Evolutionary conservation across 148 eudicot species (phyloP).

Genomic region (Polygonum maritimum): DNA sequence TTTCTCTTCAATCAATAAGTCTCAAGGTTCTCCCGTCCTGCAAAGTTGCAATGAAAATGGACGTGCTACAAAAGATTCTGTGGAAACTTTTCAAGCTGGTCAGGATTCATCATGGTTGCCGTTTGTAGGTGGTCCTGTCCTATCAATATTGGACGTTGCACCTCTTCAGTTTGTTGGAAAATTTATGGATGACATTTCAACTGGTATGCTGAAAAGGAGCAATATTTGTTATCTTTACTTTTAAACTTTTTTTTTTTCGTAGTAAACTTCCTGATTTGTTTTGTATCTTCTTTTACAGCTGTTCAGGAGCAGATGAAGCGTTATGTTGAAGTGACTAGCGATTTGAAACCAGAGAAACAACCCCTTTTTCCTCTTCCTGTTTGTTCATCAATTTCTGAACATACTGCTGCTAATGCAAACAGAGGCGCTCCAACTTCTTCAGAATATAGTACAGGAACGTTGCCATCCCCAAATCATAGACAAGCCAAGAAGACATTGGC

Average conservation of each 20-base stretch:
- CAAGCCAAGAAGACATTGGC: slow-evolving; percentile 73
- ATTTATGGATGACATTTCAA: slow-evolving; percentile 68
- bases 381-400: slow-evolving; percentile 28
- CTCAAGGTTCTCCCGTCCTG: slow-evolving; percentile 16
- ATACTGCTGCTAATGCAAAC: slow-evolving; percentile 25
- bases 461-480: slow-evolving; percentile 26
- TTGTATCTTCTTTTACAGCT: slow-evolving; percentile 36
- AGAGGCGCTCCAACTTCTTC: slow-evolving; percentile 21
- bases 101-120: slow-evolving; percentile 48
- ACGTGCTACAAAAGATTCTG: slow-evolving; percentile 12
- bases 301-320: slow-evolving; percentile 45
- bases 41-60: slow-evolving; percentile 20
- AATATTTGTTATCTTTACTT: neutral
- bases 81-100: slow-evolving; percentile 18
- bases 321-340: slow-evolving; percentile 37
- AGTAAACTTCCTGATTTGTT: slow-evolving; percentile 14
- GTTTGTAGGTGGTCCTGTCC: slow-evolving; percentile 41
- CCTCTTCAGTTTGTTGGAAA: slow-evolving; percentile 63
- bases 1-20: slow-evolving; percentile 17
- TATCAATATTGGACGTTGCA: slow-evolving; percentile 79
- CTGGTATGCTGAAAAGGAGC: slow-evolving; percentile 41
- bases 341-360: slow-evolving; percentile 35
- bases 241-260: slow-evolving; percentile 11
- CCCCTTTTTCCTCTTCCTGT: slow-evolving; percentile 55
- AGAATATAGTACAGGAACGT: slow-evolving; percentile 14